phyloP scores from a whole-genome alignment of 2,329 filamentous ascomycete genomes.

The Venturia carpophila region DNA sequence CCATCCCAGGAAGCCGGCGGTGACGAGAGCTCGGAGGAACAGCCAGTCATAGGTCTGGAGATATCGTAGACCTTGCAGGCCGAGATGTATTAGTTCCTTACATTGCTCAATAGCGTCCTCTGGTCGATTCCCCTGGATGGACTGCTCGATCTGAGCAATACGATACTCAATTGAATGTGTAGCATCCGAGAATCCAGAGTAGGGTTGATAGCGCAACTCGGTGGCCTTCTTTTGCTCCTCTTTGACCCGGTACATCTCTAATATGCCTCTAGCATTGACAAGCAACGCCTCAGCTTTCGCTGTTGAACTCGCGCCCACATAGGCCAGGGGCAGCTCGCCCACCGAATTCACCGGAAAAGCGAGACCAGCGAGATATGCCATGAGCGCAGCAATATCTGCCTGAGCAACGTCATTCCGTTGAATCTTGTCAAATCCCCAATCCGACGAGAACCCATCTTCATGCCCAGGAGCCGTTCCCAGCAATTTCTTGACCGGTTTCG shows the following conservation, averaged over 20 bases:
- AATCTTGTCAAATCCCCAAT: conserved; percentile 77
- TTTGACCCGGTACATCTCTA: conserved; percentile 96
- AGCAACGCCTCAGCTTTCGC: conserved; percentile 80
- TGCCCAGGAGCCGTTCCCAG: conserved; percentile 65
- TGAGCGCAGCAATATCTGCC: conserved; percentile 87
- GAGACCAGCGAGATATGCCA: conserved; percentile 83
- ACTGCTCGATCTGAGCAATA: conserved; percentile 55
- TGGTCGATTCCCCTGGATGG: conserved; percentile 59
- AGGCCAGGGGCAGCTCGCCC: conserved; percentile 80
- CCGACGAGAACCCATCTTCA: conserved; percentile 75
- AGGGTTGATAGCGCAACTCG: conserved; percentile 72
- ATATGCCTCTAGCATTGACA: conserved; percentile 74
- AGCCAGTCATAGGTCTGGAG: conserved; percentile 98
- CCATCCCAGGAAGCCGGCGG: conserved; percentile 88
- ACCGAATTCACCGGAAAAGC: conserved; percentile 96
- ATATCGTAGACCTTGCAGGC: conserved; percentile 78
- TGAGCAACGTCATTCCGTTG: conserved; percentile 86
- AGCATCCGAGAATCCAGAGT: conserved; percentile 48
- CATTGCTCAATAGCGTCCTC: conserved; percentile 75
- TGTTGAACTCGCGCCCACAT: conserved; percentile 60
- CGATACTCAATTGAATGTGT: conserved; percentile 49
- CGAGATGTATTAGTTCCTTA: conserved; percentile 65
- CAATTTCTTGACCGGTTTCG: conserved; percentile 55
- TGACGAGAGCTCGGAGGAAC: conserved; percentile 82
- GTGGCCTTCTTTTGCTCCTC: conserved; percentile 72